Conservation (phyloP, 768 basidiomycete genomes). For the Panellus pusillus region DNA sequence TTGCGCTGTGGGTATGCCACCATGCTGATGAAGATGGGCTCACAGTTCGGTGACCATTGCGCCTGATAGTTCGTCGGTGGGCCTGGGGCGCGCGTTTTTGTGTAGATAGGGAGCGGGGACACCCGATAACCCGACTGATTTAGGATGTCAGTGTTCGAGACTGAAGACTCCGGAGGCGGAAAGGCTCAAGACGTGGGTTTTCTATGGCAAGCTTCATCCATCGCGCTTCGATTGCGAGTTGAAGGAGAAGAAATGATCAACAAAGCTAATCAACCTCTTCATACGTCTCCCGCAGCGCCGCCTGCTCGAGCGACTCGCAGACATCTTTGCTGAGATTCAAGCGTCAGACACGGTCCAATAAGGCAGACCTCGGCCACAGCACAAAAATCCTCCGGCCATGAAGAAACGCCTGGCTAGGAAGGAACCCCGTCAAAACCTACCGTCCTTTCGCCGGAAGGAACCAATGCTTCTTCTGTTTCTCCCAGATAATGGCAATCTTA, state of each 20-base stretch:
- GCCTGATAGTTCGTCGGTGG: constrained; percentile 29
- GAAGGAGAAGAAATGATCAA: background rate
- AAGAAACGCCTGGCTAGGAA: too few relatives aligned
- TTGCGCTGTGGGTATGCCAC: constrained; percentile 12
- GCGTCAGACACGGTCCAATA: background rate
- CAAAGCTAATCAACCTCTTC: constrained; percentile 52
- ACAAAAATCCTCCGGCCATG: too few relatives aligned
- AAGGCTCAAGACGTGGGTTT: too few relatives aligned
- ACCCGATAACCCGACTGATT: constrained; percentile 50
- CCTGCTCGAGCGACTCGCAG: constrained; percentile 58
- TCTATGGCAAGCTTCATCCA: too few relatives aligned
- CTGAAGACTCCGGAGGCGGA: too few relatives aligned
- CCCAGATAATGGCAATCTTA: constrained; percentile 53
- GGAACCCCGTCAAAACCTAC: background rate
- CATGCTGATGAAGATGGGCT: constrained; percentile 46
- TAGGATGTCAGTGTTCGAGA: background rate
- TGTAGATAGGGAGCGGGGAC: constrained; percentile 46
- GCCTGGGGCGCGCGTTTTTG: constrained; percentile 41
- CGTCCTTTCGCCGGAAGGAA: constrained; percentile 62
- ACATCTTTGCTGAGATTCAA: constrained; percentile 50
- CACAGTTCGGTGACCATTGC: constrained; percentile 29
- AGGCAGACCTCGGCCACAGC: too few relatives aligned
- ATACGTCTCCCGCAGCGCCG: constrained; percentile 64
- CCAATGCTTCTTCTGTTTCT: constrained; percentile 40
- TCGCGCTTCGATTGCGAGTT: background rate